Base-by-base conservation (phyloP, 2,329 filamentous ascomycete species). In the Fusarium protoensiforme region DNA sequence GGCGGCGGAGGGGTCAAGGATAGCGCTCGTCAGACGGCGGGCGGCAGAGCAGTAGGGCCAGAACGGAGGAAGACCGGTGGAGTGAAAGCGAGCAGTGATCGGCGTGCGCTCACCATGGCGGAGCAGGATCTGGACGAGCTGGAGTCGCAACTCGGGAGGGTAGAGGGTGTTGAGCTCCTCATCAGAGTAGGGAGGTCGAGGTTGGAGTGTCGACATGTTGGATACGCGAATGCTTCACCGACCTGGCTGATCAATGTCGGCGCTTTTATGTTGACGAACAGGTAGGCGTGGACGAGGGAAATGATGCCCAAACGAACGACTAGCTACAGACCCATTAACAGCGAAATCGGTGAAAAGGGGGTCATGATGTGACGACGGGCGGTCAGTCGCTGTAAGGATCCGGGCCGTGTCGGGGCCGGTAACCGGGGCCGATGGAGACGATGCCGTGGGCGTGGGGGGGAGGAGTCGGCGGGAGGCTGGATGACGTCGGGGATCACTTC, bases 21-120 rank as follows among this genome's bases (percentile, higher is more conserved):
- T 82, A 71, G 83, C 84, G 33, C 84, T 84, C 69, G 83, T 90
- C 80, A 98, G 88, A 74, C 92, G 91, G 67, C 90, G 89, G 24
- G 93, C 93, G 64, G 92, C 90, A 73, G 90, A 89, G 84, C 96
- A 99, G 84, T 98, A 98, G 2, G 96, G 94, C 96, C 96, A 99
- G 83, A 91, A 92, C 58, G 87, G 80, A 48, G 84, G 81, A n/a
- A 92, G 86, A 13, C 90, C 91, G 56, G 90, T 89, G 84, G 96
- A 96, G 79, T 93, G 90, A 81, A 99, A 98, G 41, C 96, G 92
- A n/a, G 93, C 88, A 66, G 91, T 93, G 31, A 98, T 93, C 31
- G 96, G 96, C 9, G 92, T 96, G 66, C 96, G 92, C 85, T 92
- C 90, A 83, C 93, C 93, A 83, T 95, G 93, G 66, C 93, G 92